Base-by-base conservation (phyloP, 805 yeast genomes). In the Ogataea trehalophila region DNA sequence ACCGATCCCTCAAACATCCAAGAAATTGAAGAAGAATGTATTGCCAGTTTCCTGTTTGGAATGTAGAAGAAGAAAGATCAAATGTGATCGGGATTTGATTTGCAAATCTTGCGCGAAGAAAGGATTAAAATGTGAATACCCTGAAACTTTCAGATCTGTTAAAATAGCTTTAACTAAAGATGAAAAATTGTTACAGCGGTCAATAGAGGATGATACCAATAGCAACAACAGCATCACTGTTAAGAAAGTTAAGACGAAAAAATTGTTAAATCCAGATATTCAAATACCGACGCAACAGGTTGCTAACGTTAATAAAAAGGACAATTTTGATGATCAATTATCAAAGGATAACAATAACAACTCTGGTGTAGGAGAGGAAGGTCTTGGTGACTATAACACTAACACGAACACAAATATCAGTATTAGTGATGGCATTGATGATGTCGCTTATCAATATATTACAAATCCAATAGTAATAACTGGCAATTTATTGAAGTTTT, bases 61-160 rank as follows among this genome's bases (percentile, higher is more conserved):
- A 41, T 67, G 71, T 44, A 53, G 69, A 16, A 51, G 65, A 35
- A 57, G 69, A 41, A 67, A 66, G 49, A 59, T 63, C 48, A 66
- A 66, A 48, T 67, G 70, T 51, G 68, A 63, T 44, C 46, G 68
- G 31, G 47, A 57, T 31, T 59, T 59, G 31, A 74, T 75, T 1
- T 74, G 79, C 52, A 67, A 69, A 48, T 73, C 71, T 42, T 74
- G 79, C 54, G 55, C 52, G 11, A 64, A 62, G 43, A 60, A 73
- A 43, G 59, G 60, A 7, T 63, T 70, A 11, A 57, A 55, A 2
- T 74, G 79, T 57, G 67, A 63, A 35, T 74, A 70, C 49, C 79
- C 79, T 3, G 64, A 73, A 15, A 73, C 74, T 1, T 74, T 73
- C 51, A 59, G 79, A 52, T 73, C 75, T 37, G 70, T 70, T 29